These are phyloP conservation scores for Ceratocystis cacaofunesta DNA, from an alignment of 2,329 filamentous ascomycete species.

Conservation along the genomic window DNA sequence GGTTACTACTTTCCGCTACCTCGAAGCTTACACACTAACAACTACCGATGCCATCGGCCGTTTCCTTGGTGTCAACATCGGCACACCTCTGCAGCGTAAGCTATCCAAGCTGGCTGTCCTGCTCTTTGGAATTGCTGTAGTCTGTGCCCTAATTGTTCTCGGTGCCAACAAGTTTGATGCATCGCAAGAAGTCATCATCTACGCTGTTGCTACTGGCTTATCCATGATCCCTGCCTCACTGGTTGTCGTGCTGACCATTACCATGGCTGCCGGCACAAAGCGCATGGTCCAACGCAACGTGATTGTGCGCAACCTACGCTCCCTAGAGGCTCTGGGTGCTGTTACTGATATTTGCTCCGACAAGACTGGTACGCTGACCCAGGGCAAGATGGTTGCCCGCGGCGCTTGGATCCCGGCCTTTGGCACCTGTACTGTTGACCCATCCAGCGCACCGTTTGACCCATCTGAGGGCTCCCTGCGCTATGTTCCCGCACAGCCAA, in stretches of 20 bases:
- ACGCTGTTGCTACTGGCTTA: slow-evolving; percentile 33
- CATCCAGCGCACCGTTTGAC: slow-evolving; percentile 40
- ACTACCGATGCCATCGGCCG: slow-evolving; percentile 42
- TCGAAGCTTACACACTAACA: slow-evolving; percentile 34
- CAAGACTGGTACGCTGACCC: slow-evolving; percentile 45
- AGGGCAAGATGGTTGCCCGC: slow-evolving; percentile 49
- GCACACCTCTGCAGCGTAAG: slow-evolving; percentile 55
- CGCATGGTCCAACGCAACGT: slow-evolving; percentile 38
- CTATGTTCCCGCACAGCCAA: slow-evolving; percentile 26
- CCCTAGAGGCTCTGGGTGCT: slow-evolving; percentile 44
- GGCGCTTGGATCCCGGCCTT: slow-evolving; percentile 43
- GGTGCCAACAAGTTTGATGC: slow-evolving; percentile 45
- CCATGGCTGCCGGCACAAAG: slow-evolving; percentile 40
- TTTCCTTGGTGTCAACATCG: slow-evolving; percentile 53
- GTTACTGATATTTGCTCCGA: slow-evolving; percentile 43
- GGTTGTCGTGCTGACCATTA: slow-evolving; percentile 41
- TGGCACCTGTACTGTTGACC: slow-evolving; percentile 43
- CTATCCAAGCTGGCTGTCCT: slow-evolving; percentile 52
- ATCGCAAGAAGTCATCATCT: slow-evolving; percentile 44
- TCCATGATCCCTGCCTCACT: slow-evolving; percentile 39
- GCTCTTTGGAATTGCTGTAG: slow-evolving; percentile 50
- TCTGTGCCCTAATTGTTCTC: slow-evolving; percentile 55
- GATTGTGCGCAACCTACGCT: slow-evolving; percentile 37
- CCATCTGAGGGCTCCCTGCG: slow-evolving; percentile 37
- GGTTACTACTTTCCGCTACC: slow-evolving; percentile 37